Percentiles rank a stretch among this genome's conserved stretches.
phyloP scores from a whole-genome alignment of 2,329 filamentous ascomycete genomes.

The Penicillium sp. region DNA sequence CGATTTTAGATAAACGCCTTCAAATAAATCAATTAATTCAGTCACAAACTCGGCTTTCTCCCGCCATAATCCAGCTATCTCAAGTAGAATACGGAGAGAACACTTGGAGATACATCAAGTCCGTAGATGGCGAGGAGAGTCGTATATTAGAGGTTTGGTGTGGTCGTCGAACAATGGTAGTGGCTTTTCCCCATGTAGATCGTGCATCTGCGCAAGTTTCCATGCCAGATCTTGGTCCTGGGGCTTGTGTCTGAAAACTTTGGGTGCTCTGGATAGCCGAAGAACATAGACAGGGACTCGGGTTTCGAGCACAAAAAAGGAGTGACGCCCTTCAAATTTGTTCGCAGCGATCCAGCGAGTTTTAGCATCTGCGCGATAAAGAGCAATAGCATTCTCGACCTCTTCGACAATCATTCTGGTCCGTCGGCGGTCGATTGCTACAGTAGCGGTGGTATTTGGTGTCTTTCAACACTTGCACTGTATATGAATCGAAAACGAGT shows the following conservation, averaged over 20 bases:
- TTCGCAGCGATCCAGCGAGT: slow-evolving; percentile 7
- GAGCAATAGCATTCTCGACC: background rate
- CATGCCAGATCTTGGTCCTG: slow-evolving; percentile 9
- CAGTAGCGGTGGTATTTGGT: no score
- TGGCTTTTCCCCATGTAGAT: slow-evolving; percentile 10
- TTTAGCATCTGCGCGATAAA: slow-evolving; percentile 1
- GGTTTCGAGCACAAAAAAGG: slow-evolving; percentile 16
- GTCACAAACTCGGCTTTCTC: background rate
- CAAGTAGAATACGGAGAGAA: background rate
- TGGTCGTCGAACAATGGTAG: slow-evolving; percentile 12
- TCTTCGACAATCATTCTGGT: slow-evolving; percentile 3
- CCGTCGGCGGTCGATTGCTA: no score
- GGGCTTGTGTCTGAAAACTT: slow-evolving; percentile 6
- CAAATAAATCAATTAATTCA: background rate
- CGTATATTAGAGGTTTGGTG: slow-evolving; percentile 2
- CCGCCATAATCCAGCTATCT: background rate
- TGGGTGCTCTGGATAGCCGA: slow-evolving; percentile 5
- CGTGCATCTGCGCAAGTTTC: slow-evolving; percentile 10
- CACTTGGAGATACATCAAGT: background rate
- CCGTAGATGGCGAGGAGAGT: slow-evolving; percentile 3
- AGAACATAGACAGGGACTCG: slow-evolving; percentile 5
- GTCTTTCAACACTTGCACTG: no score
- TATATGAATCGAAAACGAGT: no score
- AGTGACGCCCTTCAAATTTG: slow-evolving; percentile 9
- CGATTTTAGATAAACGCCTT: background rate